Base-by-base conservation (phyloP, 768 basidiomycete species). In the Boletus subcaerulescens region DNA sequence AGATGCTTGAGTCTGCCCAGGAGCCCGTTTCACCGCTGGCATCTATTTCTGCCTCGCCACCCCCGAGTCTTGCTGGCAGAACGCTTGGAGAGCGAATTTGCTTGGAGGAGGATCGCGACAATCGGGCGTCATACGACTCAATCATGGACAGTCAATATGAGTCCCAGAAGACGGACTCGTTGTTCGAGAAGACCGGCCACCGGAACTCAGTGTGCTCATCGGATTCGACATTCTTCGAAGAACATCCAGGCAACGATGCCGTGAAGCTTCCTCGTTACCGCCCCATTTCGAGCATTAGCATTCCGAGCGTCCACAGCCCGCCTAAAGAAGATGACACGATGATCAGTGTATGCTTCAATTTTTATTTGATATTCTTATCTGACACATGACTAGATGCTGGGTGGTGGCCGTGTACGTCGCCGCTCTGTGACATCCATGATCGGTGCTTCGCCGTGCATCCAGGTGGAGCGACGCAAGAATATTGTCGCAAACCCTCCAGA, bases 301-400 rank as follows among this genome's bases (percentile, higher is more conserved):
- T 80, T 35, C 74, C 73, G 29, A 66, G 70, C 4, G 59, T 62
- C 18, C 79, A 82, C 40, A 82, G 80, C 55, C 79, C 84, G 0
- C 69, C 71, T 42, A 77, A 76, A 58, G 89, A 91, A 26, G 87
- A 90, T 55, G 89, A 91, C 60, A 91, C 91, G 0, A 89, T 91
- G 88, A 86, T 91, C 45, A 82, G 80, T 38, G 87, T 89, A 68
- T 84, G 72, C 8, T 26, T n/a, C 20, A 3, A 11, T 32, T 9
- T 15, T 5, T 12, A 5, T 32, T 48, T 38, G 26, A 3, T 26
- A 52, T 29, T 46, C 20, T 50, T 57, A 12, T 24, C 49, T 54
- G 26, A 54, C 39, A 24, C 10, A 44, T n/a, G 7, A 38, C 1
- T 56, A 89, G 86, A 91, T 92, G 89, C 73, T 91, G 33, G 89